Evolutionary conservation across 1,284 basidiomycete species (phyloP), one percentile per base, ranked within the genome.

Genomic region (Puccinia sorghi): DNA sequence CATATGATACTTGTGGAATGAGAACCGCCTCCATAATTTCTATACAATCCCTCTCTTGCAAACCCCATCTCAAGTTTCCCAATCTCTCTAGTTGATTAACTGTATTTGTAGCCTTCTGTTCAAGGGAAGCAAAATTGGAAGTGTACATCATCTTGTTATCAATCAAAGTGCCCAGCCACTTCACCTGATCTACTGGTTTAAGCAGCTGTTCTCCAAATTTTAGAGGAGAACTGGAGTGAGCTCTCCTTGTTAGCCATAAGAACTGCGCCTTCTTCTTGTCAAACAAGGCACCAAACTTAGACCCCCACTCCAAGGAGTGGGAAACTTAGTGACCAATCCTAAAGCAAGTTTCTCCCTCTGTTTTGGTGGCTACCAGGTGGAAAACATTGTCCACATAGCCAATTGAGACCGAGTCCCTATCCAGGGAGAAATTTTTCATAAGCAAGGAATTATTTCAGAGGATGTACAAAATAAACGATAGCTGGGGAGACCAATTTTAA

Each of bases 391-490:
- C 37, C 5, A 72, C 20, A 1, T 46, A 72, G 0, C 52, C 71
- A 43, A 72, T 2, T 20, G 71, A 72, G 20, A 72, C 32, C 9
- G 4, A 6, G n/a, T 72, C 71, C 1, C 3, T 8, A 3, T 32
- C 2, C 12, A 32, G 2, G 12, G 2, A 41, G 13, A 57, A 43
- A 1, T 7, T 0, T 17, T 15, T 56, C 25, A 22, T 57, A 17
- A 72, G 52, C 6, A 72, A 43, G 2, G 32, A 37, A 6, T 57
- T 57, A n/a, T 72, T 72, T 12, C 43, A 72, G 0, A 72, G 20
- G 1, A 72, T 72, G 20, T 72, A 72, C 20, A 72, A 22, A 4
- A 72, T 72, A 1, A 72, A 54, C 39, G 20, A 57, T 25, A 72
- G 27, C 5, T 27, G 71, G 54, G 71, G 13, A 61, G 39, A 11